Base-by-base conservation (phyloP, 1,284 basidiomycete species). In the Fomitopsis schrenkii region DNA sequence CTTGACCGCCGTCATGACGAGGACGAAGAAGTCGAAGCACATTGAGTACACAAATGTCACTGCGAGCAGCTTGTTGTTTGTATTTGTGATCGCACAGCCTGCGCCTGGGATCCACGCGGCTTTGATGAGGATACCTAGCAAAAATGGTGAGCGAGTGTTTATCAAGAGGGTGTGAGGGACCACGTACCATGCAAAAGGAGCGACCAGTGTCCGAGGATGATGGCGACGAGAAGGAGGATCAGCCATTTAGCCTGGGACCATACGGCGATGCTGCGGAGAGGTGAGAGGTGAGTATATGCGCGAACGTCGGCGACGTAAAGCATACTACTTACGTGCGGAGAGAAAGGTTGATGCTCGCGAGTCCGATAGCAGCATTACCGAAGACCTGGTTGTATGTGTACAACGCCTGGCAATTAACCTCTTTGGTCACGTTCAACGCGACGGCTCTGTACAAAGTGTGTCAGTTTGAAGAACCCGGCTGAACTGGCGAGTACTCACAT, bases 341-440 rank as follows among this genome's bases (percentile, higher is more conserved):
- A 7, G 88, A 89, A 7, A 91, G 79, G 68, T 91, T 91, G 68
- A 91, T 83, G 68, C 88, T 90, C 8, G 90, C 87, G 6, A 91
- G 77, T 15, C 90, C 90, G 46, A 90, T 83, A 15, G 90, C 76
- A 7, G 84, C 81, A 71, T 90, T 90, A 3, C 89, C 90, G 56
- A 87, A 72, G 58, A 87, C 78, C 62, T 87, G 83, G 65, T 89
- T 90, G 72, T 89, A 90, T 0, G 87, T 90, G 72, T 91, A 92
- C 28, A 92, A 72, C 2, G 79, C 78, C 74, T 89, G 87, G 66
- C 87, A 90, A 67, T 87, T 77, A 36, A 90, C 76, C 64, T 82
- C 77, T 10, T 68, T 74, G 48, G 78, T 82, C 45, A 84, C 81
- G 66, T 88, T 86, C 62, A 87, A 71, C 3, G 86, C 81, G 44